phyloP scores from a whole-genome alignment of 1,139 yeast species.

The Meyerozyma smithsonii region DNA sequence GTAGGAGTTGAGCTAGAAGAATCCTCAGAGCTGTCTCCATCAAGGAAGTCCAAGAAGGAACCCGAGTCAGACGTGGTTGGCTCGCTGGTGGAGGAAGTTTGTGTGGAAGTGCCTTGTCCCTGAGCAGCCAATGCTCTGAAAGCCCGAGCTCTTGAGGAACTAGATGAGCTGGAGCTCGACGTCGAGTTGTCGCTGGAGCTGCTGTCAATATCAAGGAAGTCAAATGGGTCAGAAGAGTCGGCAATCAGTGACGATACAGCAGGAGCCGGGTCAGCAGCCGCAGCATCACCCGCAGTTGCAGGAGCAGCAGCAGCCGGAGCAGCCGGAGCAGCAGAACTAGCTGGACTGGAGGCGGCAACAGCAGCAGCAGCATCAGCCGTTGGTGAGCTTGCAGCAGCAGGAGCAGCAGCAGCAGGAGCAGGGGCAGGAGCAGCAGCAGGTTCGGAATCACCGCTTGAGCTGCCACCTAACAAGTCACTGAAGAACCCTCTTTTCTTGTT shows the following conservation, averaged over 20 bases:
- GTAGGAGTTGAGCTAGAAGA: background rate
- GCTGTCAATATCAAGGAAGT: background rate
- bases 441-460: conserved; percentile 6
- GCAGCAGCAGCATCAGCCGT: conserved; percentile 6
- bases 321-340: conserved; percentile 6
- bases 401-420: conserved; percentile 1
- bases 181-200: background rate
- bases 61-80: background rate
- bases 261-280: conserved; percentile 4
- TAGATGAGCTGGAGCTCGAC: background rate
- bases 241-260: conserved; percentile 1
- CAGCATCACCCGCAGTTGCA: conserved; percentile 3
- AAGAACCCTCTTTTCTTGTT: conserved; percentile 14
- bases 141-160: background rate
- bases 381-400: conserved; percentile 1
- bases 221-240: background rate
- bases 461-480: conserved; percentile 11
- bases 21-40: background rate
- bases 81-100: background rate
- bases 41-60: background rate
- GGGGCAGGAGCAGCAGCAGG: conserved; percentile 8
- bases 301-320: conserved; percentile 1
- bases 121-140: background rate
- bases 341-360: conserved; percentile 4
- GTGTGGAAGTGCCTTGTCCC: background rate